Conservation (phyloP, 192 early-diverging fungal genomes). For the Coemansia sp. region DNA sequence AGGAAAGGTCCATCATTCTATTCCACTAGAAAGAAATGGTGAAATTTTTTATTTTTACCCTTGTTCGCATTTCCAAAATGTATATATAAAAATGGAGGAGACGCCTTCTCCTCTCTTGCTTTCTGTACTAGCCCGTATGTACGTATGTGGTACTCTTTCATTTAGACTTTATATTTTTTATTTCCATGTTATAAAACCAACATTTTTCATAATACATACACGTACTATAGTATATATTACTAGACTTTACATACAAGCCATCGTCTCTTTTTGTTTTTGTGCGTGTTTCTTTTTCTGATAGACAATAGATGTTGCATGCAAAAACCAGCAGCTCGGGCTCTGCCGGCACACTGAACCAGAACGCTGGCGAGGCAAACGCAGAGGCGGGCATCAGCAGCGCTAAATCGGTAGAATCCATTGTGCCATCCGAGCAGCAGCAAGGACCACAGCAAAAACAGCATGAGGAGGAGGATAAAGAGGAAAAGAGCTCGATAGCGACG, state of each 20-base stretch:
- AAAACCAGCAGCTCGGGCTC: conserved; percentile 9
- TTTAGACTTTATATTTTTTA: neutral
- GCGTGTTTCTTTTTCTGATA: neutral
- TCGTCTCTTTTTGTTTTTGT: neutral
- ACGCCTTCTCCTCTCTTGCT: neutral
- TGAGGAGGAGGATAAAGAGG: neutral
- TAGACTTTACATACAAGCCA: neutral
- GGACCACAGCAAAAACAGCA: neutral
- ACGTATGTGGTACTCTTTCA: neutral
- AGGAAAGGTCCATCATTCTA: too few species aligned
- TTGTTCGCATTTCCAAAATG: neutral
- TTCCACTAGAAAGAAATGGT: too few species aligned
- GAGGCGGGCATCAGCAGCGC: conserved; percentile 1
- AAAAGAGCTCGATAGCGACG: neutral
- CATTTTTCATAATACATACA: neutral
- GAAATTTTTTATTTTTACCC: neutral
- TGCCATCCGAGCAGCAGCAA: conserved; percentile 1
- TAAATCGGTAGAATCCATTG: neutral
- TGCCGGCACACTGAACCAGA: conserved; percentile 17
- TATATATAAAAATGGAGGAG: neutral
- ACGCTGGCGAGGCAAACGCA: neutral
- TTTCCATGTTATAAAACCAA: neutral
- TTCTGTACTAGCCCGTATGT: neutral
- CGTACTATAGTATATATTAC: neutral
- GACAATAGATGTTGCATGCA: conserved; percentile 10